A percentile compares a stretch with the other conserved stretches of the same genome.
Conservation (phyloP, 139 green algal genomes). For the Tetraselmis striata region DNA sequence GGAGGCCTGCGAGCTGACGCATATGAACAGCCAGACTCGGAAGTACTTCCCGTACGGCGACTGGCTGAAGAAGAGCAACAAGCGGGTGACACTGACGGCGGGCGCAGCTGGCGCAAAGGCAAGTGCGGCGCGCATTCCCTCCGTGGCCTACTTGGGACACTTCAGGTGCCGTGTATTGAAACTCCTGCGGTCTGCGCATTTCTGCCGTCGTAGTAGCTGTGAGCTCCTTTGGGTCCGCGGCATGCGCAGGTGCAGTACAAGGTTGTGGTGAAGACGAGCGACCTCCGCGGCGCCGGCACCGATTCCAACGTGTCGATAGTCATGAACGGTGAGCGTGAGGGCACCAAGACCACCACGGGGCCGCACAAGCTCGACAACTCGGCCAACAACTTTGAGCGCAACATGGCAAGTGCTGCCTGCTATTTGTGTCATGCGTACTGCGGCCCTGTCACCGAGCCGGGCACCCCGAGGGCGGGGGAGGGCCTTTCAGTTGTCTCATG, state of each 20-base stretch:
- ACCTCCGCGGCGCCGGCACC: slow-evolving; percentile 32
- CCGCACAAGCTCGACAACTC: slow-evolving; percentile 34
- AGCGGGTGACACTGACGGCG: slow-evolving; percentile 16
- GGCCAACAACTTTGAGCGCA: slow-evolving; percentile 1
- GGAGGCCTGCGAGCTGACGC: slow-evolving; percentile 8
- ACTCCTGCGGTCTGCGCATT: no score
- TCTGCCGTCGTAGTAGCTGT: no score
- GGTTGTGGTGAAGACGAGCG: slow-evolving; percentile 29
- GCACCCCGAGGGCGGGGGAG: no score
- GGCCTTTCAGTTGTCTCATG: no score
- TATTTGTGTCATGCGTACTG: no score
- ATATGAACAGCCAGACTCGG: slow-evolving; percentile 31
- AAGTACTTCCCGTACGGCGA: slow-evolving; percentile 41
- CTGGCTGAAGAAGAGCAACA: slow-evolving; percentile 33
- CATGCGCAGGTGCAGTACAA: slow-evolving; percentile 29
- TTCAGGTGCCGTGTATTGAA: no score
- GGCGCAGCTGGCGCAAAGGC: slow-evolving; percentile 38
- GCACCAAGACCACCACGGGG: slow-evolving; percentile 12
- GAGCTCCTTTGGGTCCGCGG: no score
- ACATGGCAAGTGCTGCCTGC: no score
- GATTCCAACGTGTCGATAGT: slow-evolving; percentile 37
- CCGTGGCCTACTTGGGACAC: no score
- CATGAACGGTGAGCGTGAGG: slow-evolving; percentile 43
- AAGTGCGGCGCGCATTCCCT: no score
- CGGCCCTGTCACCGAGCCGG: not conserved